These are phyloP conservation scores for Cadophora luteo-olivacea DNA, from an alignment of 2,329 filamentous ascomycete genomes.

Conservation along the genomic window DNA sequence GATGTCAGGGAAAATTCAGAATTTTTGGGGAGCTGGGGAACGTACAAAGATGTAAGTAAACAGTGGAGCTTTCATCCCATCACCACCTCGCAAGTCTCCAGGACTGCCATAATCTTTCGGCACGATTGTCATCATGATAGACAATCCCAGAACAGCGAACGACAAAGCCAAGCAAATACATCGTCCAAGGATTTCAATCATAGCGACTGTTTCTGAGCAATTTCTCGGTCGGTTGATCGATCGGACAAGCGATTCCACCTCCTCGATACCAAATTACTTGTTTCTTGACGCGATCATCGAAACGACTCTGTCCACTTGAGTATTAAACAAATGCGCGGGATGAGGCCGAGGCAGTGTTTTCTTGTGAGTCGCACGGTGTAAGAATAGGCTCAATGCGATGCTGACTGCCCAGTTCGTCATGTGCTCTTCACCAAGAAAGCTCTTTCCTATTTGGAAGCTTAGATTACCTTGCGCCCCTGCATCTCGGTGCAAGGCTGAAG, in stretches of 20 bases:
- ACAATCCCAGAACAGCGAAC: slow-evolving; percentile 8
- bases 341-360: slow-evolving; percentile 5
- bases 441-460: not conserved
- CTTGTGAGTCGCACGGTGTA: not conserved
- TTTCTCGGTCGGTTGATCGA: not conserved
- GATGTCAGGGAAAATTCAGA: not conserved
- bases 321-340: not conserved
- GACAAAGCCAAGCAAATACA: slow-evolving; percentile 10
- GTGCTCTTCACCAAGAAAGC: not conserved
- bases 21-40: not conserved
- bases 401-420: slow-evolving; percentile 6
- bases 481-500: not conserved
- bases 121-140: slow-evolving; percentile 16
- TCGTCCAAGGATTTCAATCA: slow-evolving; percentile 14
- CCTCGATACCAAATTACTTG: not conserved
- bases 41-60: slow-evolving; percentile 20
- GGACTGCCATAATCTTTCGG: slow-evolving; percentile 15
- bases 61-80: slow-evolving; percentile 14
- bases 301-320: not conserved
- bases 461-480: not conserved
- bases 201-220: not conserved
- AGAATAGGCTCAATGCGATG: slow-evolving; percentile 12
- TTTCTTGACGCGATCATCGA: slow-evolving; percentile 1
- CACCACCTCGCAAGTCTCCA: slow-evolving; percentile 1
- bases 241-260: not conserved